Evolutionary conservation across 176 grass and related monocot genomes (phyloP).

Genomic region (Eremochloa ophiuroides): DNA sequence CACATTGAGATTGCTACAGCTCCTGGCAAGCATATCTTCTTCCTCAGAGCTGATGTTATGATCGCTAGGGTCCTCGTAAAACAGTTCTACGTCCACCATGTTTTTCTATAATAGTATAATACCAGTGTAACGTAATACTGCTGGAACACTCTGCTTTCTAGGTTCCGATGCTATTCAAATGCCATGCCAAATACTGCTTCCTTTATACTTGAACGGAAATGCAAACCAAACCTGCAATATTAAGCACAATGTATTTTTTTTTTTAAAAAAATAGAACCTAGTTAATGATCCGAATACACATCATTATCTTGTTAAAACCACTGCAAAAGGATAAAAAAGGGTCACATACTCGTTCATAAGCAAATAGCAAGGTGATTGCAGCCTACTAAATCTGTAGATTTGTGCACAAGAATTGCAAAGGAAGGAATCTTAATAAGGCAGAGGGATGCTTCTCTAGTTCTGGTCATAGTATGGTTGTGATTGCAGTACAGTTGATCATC

Average conservation of each 20-base stretch:
- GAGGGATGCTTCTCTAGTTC: not conserved
- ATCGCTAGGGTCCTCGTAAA: constrained; percentile 43
- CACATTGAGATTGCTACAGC: constrained; percentile 50
- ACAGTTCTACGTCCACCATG: constrained; percentile 42
- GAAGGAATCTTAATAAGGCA: not conserved
- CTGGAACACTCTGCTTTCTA: constrained; percentile 24
- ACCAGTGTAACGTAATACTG: constrained; percentile 24
- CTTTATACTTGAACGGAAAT: constrained; percentile 79
- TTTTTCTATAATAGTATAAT: constrained; percentile 27
- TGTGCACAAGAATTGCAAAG: not conserved
- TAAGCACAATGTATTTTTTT: constrained; percentile 17
- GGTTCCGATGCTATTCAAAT: constrained; percentile 36
- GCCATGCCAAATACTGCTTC: constrained; percentile 35
- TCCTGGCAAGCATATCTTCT: constrained; percentile 46
- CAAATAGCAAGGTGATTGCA: not conserved
- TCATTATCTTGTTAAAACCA: not conserved
- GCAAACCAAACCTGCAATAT: constrained; percentile 66
- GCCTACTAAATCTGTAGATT: not conserved
- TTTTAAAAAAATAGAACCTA: constrained; percentile 1
- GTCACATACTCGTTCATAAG: not conserved
- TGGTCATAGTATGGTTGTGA: not conserved
- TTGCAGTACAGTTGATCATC: not conserved
- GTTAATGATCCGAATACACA: not conserved
- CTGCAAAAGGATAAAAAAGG: not conserved
- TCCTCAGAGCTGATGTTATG: constrained; percentile 67